A percentile compares a stretch with the other conserved stretches of the same genome.
Conservation (phyloP, 1,139 yeast species). For the Hyphopichia fennica region DNA sequence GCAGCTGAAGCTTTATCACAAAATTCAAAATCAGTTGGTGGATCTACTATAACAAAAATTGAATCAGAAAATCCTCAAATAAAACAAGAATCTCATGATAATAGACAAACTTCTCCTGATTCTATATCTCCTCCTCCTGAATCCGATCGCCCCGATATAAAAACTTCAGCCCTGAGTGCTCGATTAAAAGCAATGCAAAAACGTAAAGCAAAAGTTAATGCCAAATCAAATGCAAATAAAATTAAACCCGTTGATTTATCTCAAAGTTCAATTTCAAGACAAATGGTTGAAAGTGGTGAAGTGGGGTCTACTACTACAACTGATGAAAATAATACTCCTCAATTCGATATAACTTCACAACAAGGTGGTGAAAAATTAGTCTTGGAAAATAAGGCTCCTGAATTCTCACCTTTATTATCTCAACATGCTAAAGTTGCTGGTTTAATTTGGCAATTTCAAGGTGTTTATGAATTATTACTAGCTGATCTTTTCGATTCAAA, state of each 20-base stretch:
- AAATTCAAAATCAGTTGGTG: slow-evolving; percentile 1
- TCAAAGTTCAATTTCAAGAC: slow-evolving; percentile 71
- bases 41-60: slow-evolving; percentile 8
- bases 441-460: slow-evolving; percentile 92
- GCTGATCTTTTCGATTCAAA: slow-evolving; percentile 79
- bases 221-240: slow-evolving; percentile 57
- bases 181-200: slow-evolving; percentile 92
- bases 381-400: slow-evolving; percentile 73
- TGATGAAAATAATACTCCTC: slow-evolving; percentile 18
- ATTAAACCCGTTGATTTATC: slow-evolving; percentile 70
- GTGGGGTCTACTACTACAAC: no score
- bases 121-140: slow-evolving; percentile 11
- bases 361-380: slow-evolving; percentile 80
- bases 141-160: slow-evolving; percentile 6
- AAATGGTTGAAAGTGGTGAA: slow-evolving; percentile 43
- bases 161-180: slow-evolving; percentile 57
- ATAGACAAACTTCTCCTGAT: neutral
- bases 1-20: slow-evolving; percentile 4
- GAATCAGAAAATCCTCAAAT: slow-evolving; percentile 10
- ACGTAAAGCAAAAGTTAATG: slow-evolving; percentile 82
- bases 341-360: slow-evolving; percentile 71
- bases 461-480: slow-evolving; percentile 84
- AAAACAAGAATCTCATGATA: slow-evolving; percentile 2
- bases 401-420: slow-evolving; percentile 68
- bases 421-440: slow-evolving; percentile 78